Evolutionary conservation across 2,329 filamentous ascomycete species (phyloP), one percentile per base, ranked within the genome.

Genomic region (Teratosphaeriaceae sp.): DNA sequence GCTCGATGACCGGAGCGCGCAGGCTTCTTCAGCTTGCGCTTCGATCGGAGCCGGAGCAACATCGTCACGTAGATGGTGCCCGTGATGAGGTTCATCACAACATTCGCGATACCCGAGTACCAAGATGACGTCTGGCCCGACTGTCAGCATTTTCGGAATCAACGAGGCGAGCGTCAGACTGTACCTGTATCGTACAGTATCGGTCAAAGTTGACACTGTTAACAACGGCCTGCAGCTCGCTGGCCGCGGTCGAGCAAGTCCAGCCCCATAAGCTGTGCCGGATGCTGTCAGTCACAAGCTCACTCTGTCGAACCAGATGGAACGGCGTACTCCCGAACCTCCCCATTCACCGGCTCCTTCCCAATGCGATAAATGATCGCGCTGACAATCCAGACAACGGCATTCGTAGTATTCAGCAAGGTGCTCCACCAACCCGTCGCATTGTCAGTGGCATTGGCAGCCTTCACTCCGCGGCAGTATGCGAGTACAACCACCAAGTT

Each of bases 231-330:
- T 68, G 66, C 13, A 68, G 59, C 42, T 51, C 54, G 37, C 55
- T 38, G 26, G 66, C 66, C 1, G 51, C 50, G 2, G 45, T 26
- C 51, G 56, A 60, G 45, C 64, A 67, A 20, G 59, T 65, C 66
- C 66, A 69, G 0, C 66, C 66, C 66, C 66, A 69, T 2, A 68
- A 50, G 56, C 68, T 27, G 24, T 18, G 7, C 30, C 18, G 30
- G 7, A 27, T 27, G 24, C 24, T 8, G 8, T 27, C n/a, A 27
- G n/a, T 27, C 24, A 27, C 24, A 27, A n/a, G 8, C 30, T 34
- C 30, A 8, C 30, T 34, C 9, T 16, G 30, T 34, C 9, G 7
- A 7, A 11, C 7, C 16, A 9, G 30, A 34, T 11, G 30, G 7
- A 18, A 34, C 7, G 7, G 16, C 30, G 9, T 7, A 9, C 30